Evolutionary conservation across 495 filamentous ascomycete genomes (phyloP).

Genomic region (Penicillium lagena): DNA sequence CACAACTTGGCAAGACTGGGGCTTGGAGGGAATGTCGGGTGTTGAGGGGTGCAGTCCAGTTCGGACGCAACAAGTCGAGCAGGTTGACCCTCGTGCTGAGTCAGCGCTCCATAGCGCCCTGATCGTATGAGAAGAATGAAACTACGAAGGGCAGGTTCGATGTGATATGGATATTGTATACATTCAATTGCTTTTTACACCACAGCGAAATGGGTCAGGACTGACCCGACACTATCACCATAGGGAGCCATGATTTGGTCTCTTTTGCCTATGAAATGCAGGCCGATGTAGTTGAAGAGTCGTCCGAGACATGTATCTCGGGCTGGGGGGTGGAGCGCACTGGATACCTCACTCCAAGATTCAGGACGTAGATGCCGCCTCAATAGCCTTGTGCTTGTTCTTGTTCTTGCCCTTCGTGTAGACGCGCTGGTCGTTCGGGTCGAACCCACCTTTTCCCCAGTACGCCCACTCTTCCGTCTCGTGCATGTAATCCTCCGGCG

Average conservation of each 20-base stretch:
- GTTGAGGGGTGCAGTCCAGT: neutral
- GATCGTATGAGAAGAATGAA: too few species aligned
- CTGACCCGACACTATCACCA: too few species aligned
- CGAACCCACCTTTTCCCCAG: conserved; percentile 92
- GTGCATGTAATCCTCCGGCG: conserved; percentile 85
- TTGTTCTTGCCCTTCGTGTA: conserved; percentile 61
- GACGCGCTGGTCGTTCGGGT: conserved; percentile 82
- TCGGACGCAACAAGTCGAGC: too few species aligned
- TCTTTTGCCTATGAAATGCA: too few species aligned
- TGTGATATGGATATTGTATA: too few species aligned
- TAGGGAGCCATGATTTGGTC: too few species aligned
- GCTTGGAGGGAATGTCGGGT: neutral
- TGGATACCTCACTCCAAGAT: neutral
- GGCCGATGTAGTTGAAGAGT: neutral
- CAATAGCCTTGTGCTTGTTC: conserved; percentile 11
- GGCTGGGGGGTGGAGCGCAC: too few species aligned
- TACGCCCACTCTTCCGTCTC: conserved; percentile 87
- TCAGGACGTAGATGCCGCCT: conserved; percentile 3
- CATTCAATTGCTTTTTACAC: too few species aligned
- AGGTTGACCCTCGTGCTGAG: neutral
- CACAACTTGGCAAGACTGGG: too few species aligned
- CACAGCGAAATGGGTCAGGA: too few species aligned
- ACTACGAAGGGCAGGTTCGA: too few species aligned
- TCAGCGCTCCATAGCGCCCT: too few species aligned
- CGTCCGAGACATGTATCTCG: conserved; percentile 1